Evolutionary conservation across 2,329 filamentous ascomycete species (phyloP), one percentile per base, ranked within the genome.

Genomic region (Colletotrichum godetiae): DNA sequence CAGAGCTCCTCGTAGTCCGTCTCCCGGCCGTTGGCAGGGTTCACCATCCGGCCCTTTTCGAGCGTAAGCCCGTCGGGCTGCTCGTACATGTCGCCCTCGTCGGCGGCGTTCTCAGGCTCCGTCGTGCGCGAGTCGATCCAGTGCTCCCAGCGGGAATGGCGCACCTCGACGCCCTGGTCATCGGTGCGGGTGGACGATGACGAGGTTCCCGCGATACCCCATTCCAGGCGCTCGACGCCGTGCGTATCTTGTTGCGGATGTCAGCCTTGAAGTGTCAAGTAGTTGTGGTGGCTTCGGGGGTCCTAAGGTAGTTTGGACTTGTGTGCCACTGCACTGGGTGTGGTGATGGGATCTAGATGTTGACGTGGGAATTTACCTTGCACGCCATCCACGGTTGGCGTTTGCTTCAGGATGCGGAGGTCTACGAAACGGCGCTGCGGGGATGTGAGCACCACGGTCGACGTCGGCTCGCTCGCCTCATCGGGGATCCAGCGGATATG

Each of bases 1-100:
- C 92, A 94, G 2, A 92, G 78, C 80, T 94, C 92, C 79, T 94
- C 92, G 76, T 95, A 94, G 1, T 82, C 81, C 11, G 86, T 86
- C 52, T 86, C 79, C 0, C 77, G 55, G 0, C 88, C 87, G 1
- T 88, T 90, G 0, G 80, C 83, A 0, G 90, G 90, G 75, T 93
- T 91, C 12, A 87, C 81, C 88, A 92, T 92, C 13, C 77, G 76
- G 0, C 92, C 92, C 56, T 82, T 87, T 79, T 94, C 92, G 5
- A 92, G 80, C 8, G 85, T 83, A 15, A 78, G 78, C 46, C 82
- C 82, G 77, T 85, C 79, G 4, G 80, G 73, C 37, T 84, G 82
- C 0, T 84, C 81, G 55, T 86, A 85, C 84, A 91, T 90, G 76
- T 89, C 85, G 1, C 90, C 91, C 58, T 89, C 85, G 74, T 93